A percentile compares a stretch with the other conserved stretches of the same genome.
Conservation (phyloP, 1,284 basidiomycete genomes). For the Erythrobasidium hasegawianum region DNA sequence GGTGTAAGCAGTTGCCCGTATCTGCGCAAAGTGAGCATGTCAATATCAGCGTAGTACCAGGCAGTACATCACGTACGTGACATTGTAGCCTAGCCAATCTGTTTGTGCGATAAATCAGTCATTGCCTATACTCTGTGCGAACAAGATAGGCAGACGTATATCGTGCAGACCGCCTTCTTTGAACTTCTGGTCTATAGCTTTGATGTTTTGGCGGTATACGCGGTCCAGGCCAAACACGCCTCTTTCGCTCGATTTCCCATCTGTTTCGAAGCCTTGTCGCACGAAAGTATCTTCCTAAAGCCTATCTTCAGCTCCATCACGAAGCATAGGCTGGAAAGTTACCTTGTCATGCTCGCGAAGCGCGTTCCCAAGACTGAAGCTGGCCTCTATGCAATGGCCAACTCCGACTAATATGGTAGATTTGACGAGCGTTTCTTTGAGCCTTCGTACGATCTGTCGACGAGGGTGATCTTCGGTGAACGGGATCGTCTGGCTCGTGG, state of each 20-base stretch:
- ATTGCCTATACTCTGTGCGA: too few species aligned
- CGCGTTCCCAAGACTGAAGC: constrained; percentile 3
- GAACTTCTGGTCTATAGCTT: constrained; percentile 19
- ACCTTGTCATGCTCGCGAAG: constrained; percentile 27
- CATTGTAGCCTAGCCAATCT: background rate
- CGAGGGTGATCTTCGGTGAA: constrained; percentile 21
- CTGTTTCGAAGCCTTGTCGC: constrained; percentile 21
- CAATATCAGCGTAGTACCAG: too few species aligned
- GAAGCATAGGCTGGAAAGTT: background rate
- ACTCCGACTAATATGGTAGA: constrained; percentile 29
- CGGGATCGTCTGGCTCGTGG: background rate
- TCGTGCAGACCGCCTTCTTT: constrained; percentile 21
- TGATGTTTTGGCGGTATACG: constrained; percentile 26
- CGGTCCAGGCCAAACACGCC: constrained; percentile 19
- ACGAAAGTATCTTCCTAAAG: constrained; percentile 33
- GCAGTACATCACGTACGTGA: too few species aligned
- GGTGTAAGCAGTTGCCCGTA: constrained; percentile 22
- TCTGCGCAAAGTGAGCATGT: too few species aligned
- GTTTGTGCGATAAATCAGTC: too few species aligned
- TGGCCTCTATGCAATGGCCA: constrained; percentile 32
- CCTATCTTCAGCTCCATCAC: too few species aligned
- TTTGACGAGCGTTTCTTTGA: constrained; percentile 31
- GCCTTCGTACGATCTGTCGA: constrained; percentile 18
- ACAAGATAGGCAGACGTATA: constrained; percentile 1
- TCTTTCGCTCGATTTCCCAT: constrained; percentile 14